Conservation (phyloP, 1,284 basidiomycete species). For the Stereum hirsutum region DNA sequence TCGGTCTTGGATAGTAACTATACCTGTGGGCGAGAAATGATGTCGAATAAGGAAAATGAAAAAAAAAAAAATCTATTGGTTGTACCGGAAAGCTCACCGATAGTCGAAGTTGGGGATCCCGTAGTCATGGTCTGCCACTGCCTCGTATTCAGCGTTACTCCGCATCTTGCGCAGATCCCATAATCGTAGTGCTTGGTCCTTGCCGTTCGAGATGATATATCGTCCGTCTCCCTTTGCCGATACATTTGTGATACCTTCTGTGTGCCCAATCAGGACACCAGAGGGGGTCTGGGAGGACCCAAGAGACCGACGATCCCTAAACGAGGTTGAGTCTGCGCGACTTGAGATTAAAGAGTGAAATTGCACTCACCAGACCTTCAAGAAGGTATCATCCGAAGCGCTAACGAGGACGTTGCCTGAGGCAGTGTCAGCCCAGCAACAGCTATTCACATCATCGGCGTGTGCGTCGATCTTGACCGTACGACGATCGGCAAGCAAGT, state of each 20-base stretch:
- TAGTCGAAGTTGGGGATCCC: constrained; percentile 75
- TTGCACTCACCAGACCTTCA: constrained; percentile 85
- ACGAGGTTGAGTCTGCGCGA: not conserved
- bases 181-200: constrained; percentile 87
- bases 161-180: constrained; percentile 97
- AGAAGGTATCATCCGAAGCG: constrained; percentile 87
- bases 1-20: constrained; percentile 59
- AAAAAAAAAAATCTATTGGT: not conserved
- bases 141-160: constrained; percentile 60
- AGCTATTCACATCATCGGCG: constrained; percentile 88
- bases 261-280: constrained; percentile 90
- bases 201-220: constrained; percentile 95
- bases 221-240: constrained; percentile 89
- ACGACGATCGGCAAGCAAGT: constrained; percentile 72
- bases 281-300: constrained; percentile 76
- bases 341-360: not conserved
- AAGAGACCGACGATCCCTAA: constrained; percentile 87
- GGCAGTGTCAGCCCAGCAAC: constrained; percentile 88
- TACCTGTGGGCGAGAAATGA: constrained; percentile 37
- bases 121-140: constrained; percentile 41
- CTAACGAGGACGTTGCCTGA: constrained; percentile 92
- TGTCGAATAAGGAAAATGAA: constrained; percentile 5
- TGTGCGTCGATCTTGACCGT: constrained; percentile 84
- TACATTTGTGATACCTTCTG: constrained; percentile 88
- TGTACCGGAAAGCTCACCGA: constrained; percentile 52